Evolutionary conservation across 441 rosid species (phyloP).

Genomic region (Croton setiger): DNA sequence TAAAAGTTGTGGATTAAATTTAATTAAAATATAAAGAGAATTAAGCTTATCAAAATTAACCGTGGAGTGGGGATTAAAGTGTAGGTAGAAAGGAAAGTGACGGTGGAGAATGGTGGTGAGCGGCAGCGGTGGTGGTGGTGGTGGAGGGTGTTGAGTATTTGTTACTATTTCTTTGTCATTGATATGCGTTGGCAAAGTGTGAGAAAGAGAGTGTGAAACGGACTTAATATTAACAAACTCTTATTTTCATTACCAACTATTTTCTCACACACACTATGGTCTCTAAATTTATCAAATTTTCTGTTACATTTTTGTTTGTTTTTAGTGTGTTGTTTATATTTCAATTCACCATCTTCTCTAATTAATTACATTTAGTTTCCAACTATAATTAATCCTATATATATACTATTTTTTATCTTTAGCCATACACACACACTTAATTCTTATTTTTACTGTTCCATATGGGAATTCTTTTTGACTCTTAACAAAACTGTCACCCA

Average conservation of each 20-base stretch:
- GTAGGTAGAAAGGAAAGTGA: not conserved
- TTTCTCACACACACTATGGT: slow-evolving; percentile 13
- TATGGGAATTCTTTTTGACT: slow-evolving; percentile 41
- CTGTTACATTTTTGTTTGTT: slow-evolving; percentile 30
- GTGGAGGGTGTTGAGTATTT: not conserved
- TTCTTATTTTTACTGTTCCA: slow-evolving; percentile 23
- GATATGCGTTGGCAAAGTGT: slow-evolving; percentile 54
- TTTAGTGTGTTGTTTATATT: slow-evolving; percentile 16
- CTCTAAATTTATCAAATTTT: slow-evolving; percentile 43
- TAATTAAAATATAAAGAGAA: too few species aligned
- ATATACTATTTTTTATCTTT: slow-evolving; percentile 4
- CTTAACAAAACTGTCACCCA: slow-evolving; percentile 36
- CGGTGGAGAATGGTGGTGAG: slow-evolving; percentile 8
- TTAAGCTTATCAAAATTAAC: too few species aligned
- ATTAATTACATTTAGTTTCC: slow-evolving; percentile 15
- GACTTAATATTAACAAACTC: slow-evolving; percentile 36
- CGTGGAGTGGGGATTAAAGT: not conserved
- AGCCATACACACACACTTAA: slow-evolving; percentile 21
- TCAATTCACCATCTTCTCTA: slow-evolving; percentile 4
- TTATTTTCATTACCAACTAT: slow-evolving; percentile 19
- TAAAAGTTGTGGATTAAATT: too few species aligned
- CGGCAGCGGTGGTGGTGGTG: not conserved
- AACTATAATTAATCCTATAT: slow-evolving; percentile 24
- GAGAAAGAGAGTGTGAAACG: slow-evolving; percentile 73
- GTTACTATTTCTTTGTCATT: not conserved